Percentiles rank a stretch among this genome's conserved stretches.
phyloP scores from a whole-genome alignment of 2,329 filamentous ascomycete genomes.

The Fusarium annulatum region DNA sequence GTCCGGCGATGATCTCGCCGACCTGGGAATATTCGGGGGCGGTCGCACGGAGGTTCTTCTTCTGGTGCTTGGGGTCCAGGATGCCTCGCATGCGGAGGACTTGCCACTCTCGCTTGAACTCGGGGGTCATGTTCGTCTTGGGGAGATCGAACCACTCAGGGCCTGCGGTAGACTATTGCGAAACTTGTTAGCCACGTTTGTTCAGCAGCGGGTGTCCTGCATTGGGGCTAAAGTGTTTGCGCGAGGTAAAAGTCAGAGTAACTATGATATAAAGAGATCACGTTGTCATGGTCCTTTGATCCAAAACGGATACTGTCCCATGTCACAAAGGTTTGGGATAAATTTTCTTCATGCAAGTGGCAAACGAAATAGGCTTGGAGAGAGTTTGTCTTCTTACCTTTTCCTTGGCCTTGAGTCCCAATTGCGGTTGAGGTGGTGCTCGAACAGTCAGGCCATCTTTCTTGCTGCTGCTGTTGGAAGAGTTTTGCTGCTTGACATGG shows the following conservation, averaged over 20 bases:
- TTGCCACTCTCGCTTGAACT: constrained; percentile 90
- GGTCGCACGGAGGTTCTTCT: constrained; percentile 79
- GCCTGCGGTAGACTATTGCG: constrained; percentile 71
- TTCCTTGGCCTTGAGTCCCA: constrained; percentile 34
- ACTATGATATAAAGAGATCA: constrained; percentile 72
- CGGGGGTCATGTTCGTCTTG: constrained; percentile 82
- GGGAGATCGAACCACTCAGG: constrained; percentile 89
- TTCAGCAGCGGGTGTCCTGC: background rate
- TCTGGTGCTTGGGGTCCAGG: constrained; percentile 92
- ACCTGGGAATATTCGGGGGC: constrained; percentile 86
- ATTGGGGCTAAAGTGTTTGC: constrained; percentile 13
- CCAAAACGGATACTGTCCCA: constrained; percentile 55
- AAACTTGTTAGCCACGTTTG: constrained; percentile 32
- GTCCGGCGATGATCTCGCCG: constrained; percentile 87
- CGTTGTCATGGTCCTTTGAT: constrained; percentile 67
- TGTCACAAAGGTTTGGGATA: constrained; percentile 52
- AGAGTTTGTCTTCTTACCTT: constrained; percentile 44
- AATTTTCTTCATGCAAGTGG: constrained; percentile 55
- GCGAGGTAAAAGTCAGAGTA: constrained; percentile 69
- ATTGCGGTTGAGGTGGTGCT: constrained; percentile 37
- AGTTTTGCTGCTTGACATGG: constrained; percentile 30
- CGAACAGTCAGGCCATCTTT: constrained; percentile 44
- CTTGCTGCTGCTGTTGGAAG: constrained; percentile 35
- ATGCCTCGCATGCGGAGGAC: constrained; percentile 89
- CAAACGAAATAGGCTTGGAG: background rate